These are phyloP conservation scores for Coemansia sp. DNA, from an alignment of 192 early-diverging fungal genomes.

Conservation along the genomic window DNA sequence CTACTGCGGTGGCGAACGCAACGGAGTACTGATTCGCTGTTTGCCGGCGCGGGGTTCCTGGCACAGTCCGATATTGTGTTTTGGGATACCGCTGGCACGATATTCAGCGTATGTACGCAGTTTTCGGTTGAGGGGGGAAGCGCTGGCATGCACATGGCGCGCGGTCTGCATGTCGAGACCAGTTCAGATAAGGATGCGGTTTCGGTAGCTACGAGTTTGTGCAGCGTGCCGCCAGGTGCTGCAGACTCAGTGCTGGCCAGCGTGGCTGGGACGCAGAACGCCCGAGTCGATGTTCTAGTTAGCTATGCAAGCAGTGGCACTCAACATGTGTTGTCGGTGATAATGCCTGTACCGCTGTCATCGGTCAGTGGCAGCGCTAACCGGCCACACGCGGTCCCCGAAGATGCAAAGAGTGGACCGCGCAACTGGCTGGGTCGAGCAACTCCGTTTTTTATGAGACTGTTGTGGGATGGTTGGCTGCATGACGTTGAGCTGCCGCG, in stretches of 20 bases:
- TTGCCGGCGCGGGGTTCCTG: conserved; percentile 43
- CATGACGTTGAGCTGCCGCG: conserved; percentile 5
- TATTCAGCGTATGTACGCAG: conserved; percentile 47
- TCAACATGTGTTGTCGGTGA: conserved; percentile 30
- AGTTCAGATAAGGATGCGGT: conserved; percentile 1
- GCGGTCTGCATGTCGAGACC: conserved; percentile 18
- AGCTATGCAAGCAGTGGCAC: conserved; percentile 26
- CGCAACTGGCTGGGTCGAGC: conserved; percentile 42
- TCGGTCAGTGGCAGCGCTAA: conserved; percentile 51
- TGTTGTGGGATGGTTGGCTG: conserved; percentile 38
- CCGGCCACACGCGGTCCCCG: conserved; percentile 23
- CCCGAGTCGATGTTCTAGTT: conserved; percentile 20
- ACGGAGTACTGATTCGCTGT: conserved; percentile 19
- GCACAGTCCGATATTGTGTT: conserved; percentile 35
- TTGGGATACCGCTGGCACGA: conserved; percentile 47
- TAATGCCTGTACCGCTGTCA: conserved; percentile 41
- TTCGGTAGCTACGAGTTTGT: conserved; percentile 9
- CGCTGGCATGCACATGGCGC: conserved; percentile 45
- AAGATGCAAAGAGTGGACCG: conserved; percentile 14
- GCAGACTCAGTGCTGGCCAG: conserved; percentile 19
- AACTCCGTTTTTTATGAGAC: conserved; percentile 19
- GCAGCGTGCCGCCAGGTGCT: conserved; percentile 13
- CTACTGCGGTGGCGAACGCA: conserved; percentile 47
- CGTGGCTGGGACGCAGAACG: neutral
- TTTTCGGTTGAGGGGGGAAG: conserved; percentile 50